Evolutionary conservation across 2,329 filamentous ascomycete genomes (phyloP).

Genomic region (Alternaria sp.): DNA sequence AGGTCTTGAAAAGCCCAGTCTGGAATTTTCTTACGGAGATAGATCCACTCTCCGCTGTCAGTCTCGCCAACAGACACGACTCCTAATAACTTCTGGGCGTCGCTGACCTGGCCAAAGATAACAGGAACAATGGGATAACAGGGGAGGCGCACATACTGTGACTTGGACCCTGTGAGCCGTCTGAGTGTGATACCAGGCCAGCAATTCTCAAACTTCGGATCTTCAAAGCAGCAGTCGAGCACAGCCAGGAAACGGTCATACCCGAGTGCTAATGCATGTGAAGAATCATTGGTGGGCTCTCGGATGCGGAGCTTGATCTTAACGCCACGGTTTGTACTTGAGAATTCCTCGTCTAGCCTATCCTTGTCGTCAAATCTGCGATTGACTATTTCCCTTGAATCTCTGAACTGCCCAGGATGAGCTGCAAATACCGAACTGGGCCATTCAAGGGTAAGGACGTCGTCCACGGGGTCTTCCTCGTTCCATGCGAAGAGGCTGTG

Average conservation of each 20-base stretch:
- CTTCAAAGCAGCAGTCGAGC: neutral
- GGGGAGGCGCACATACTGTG: neutral
- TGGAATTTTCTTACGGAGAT: conserved; percentile 3
- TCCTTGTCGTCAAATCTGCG: neutral
- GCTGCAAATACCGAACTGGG: conserved; percentile 6
- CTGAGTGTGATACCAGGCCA: neutral
- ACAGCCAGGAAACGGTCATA: neutral
- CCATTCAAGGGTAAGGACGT: too few relatives aligned
- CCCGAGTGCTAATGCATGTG: too few relatives aligned
- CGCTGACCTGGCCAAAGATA: neutral
- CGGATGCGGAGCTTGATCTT: conserved; percentile 3
- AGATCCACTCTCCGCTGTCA: neutral
- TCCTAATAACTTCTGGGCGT: neutral
- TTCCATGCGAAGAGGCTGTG: conserved; percentile 25
- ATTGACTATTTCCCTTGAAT: neutral
- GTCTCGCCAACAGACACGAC: neutral
- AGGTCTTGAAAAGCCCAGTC: too few relatives aligned
- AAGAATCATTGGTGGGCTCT: too few relatives aligned
- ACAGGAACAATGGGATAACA: neutral
- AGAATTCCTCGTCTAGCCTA: neutral
- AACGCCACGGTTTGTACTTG: conserved; percentile 12
- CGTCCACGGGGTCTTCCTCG: too few relatives aligned
- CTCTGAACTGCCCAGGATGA: neutral
- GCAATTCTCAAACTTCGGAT: neutral
- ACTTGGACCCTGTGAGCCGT: neutral